A percentile compares a stretch with the other conserved stretches of the same genome.
Evolutionary conservation across 2,329 filamentous ascomycete genomes (phyloP).

Genomic region (Colletotrichum tropicicola): DNA sequence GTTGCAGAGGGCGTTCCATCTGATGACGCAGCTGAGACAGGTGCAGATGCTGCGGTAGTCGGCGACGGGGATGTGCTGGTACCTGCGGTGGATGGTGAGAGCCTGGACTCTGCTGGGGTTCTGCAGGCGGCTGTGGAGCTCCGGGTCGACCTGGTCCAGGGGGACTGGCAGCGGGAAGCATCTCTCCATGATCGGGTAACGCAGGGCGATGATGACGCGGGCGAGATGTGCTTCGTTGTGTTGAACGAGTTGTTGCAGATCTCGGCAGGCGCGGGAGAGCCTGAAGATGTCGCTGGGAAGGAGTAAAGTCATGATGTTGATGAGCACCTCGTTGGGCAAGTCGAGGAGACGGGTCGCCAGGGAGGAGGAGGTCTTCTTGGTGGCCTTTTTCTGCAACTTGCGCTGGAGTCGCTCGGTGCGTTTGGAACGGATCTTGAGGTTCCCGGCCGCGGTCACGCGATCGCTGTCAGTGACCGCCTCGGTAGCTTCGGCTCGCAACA

Average conservation of each 20-base stretch:
- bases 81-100: conserved; percentile 57
- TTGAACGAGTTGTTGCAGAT: conserved; percentile 52
- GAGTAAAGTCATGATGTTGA: conserved; percentile 55
- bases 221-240: conserved; percentile 54
- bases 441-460: conserved; percentile 4
- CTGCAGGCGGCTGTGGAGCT: conserved; percentile 48
- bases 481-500: background rate
- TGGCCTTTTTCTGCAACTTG: conserved; percentile 23
- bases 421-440: conserved; percentile 28
- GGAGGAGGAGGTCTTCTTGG: conserved; percentile 6
- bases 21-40: conserved; percentile 63
- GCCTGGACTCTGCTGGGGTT: conserved; percentile 50
- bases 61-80: conserved; percentile 59
- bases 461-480: conserved; percentile 23
- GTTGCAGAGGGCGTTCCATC: conserved; percentile 65
- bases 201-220: conserved; percentile 49
- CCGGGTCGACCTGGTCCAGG: conserved; percentile 48
- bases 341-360: conserved; percentile 48
- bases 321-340: conserved; percentile 62
- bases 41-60: conserved; percentile 61
- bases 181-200: conserved; percentile 59
- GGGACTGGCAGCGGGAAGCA: conserved; percentile 61
- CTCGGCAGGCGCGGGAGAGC: conserved; percentile 51
- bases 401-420: conserved; percentile 23
- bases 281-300: conserved; percentile 60